Evolutionary conservation across 2,329 filamentous ascomycete genomes (phyloP).

Genomic region (Leptosphaerulina australis): DNA sequence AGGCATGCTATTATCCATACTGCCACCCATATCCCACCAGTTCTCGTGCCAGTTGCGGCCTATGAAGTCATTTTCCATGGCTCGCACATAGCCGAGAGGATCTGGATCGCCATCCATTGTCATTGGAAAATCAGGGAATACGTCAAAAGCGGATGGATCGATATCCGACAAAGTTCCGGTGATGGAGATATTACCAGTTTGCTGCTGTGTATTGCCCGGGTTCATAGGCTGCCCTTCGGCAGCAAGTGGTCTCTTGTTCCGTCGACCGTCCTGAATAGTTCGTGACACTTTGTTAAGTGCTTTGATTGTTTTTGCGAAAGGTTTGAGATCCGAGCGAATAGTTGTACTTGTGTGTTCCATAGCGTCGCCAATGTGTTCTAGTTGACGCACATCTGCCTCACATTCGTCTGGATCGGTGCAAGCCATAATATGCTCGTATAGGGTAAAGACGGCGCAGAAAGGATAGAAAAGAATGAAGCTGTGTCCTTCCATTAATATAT

Average conservation of each 20-base stretch:
- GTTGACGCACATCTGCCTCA: slow-evolving; percentile 31
- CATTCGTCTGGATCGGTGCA: slow-evolving; percentile 30
- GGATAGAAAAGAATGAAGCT: slow-evolving; percentile 41
- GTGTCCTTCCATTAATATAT: background rate
- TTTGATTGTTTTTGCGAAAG: slow-evolving; percentile 36
- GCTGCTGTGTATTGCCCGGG: background rate
- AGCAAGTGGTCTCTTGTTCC: background rate
- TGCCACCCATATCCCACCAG: slow-evolving; percentile 37
- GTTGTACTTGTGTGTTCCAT: slow-evolving; percentile 27
- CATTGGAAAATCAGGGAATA: slow-evolving; percentile 25
- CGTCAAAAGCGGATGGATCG: slow-evolving; percentile 23
- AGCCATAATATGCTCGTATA: slow-evolving; percentile 39
- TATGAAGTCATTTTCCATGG: slow-evolving; percentile 41
- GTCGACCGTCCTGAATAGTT: slow-evolving; percentile 33
- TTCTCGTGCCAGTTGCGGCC: slow-evolving; percentile 36
- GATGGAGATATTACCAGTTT: background rate
- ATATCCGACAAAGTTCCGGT: slow-evolving; percentile 21
- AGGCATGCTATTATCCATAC: background rate
- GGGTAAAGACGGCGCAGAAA: slow-evolving; percentile 39
- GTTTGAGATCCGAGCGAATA: slow-evolving; percentile 23
- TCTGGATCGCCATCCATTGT: slow-evolving; percentile 30
- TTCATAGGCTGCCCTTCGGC: background rate
- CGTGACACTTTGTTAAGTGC: slow-evolving; percentile 39
- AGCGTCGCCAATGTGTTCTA: slow-evolving; percentile 29
- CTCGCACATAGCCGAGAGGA: slow-evolving; percentile 34